These are phyloP conservation scores for Hemisphaericaspora xylofermentans DNA, from an alignment of 1,139 yeast genomes.

Conservation along the genomic window DNA sequence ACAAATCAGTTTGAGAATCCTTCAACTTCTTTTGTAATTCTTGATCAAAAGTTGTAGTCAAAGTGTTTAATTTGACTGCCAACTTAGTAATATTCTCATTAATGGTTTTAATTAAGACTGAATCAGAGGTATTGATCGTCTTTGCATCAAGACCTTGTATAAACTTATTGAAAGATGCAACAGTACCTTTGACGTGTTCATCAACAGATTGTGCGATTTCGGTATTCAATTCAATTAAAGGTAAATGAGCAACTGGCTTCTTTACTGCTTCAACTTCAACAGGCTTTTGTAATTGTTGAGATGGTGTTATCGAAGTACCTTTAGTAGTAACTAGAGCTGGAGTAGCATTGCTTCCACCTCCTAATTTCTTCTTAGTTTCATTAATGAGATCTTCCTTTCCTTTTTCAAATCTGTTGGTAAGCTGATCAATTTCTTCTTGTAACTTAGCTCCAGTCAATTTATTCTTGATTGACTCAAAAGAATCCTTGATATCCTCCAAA, in stretches of 20 bases:
- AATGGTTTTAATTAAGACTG: constrained; percentile 30
- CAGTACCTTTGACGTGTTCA: constrained; percentile 47
- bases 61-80: constrained; percentile 32
- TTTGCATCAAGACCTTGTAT: constrained; percentile 49
- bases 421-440: constrained; percentile 32
- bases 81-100: constrained; percentile 33
- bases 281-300: constrained; percentile 45
- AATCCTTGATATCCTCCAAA: constrained; percentile 30
- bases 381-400: constrained; percentile 37
- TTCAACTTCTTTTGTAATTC: constrained; percentile 40
- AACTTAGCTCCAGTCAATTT: constrained; percentile 25
- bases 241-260: constrained; percentile 34
- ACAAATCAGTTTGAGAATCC: constrained; percentile 49
- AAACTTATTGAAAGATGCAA: constrained; percentile 52
- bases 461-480: constrained; percentile 20
- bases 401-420: constrained; percentile 34
- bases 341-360: constrained; percentile 16
- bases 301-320: constrained; percentile 30
- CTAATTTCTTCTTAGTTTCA: constrained; percentile 37
- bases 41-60: constrained; percentile 42
- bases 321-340: constrained; percentile 15
- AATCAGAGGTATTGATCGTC: constrained; percentile 28
- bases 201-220: constrained; percentile 31
- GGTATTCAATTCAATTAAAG: constrained; percentile 31
- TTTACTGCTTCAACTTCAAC: constrained; percentile 39